A percentile compares a stretch with the other conserved stretches of the same genome.
These are phyloP conservation scores for Antrodiella citrinella DNA, from an alignment of 768 basidiomycete species.

Conservation along the genomic window DNA sequence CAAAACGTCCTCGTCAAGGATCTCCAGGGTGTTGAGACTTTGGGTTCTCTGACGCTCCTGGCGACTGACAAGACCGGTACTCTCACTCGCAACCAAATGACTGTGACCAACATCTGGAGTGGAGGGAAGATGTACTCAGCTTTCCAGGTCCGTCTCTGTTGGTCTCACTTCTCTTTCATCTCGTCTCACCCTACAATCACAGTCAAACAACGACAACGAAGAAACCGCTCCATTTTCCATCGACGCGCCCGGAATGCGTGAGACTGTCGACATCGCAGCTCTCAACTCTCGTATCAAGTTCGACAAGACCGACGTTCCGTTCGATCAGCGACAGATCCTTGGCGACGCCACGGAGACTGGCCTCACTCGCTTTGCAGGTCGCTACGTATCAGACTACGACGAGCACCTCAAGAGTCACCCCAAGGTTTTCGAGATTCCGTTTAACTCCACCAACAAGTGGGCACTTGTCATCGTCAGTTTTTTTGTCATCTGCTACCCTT, in stretches of 20 bases:
- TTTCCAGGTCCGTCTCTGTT: conserved; percentile 38
- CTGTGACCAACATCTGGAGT: conserved; percentile 61
- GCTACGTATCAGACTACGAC: conserved; percentile 47
- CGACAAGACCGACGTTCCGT: conserved; percentile 53
- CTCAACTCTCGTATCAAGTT: conserved; percentile 68
- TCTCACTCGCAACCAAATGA: conserved; percentile 67
- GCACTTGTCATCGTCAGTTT: conserved; percentile 53
- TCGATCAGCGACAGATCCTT: conserved; percentile 51
- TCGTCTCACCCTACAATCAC: no score
- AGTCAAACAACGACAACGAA: conserved; percentile 64
- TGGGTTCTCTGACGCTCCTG: conserved; percentile 54
- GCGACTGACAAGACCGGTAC: conserved; percentile 73
- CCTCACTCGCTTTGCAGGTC: conserved; percentile 57
- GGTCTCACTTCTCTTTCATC: background rate
- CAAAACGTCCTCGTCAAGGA: conserved; percentile 70
- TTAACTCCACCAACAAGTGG: conserved; percentile 72
- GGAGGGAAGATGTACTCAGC: conserved; percentile 54
- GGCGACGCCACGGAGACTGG: conserved; percentile 77
- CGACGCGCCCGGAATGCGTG: conserved; percentile 49
- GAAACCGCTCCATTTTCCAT: conserved; percentile 42
- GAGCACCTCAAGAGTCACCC: conserved; percentile 38
- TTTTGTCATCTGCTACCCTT: background rate
- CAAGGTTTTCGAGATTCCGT: conserved; percentile 68
- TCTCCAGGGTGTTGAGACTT: conserved; percentile 64
- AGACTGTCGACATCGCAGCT: conserved; percentile 56